Base-by-base conservation (phyloP, 306 rosid genomes). In the Arachis hypogaea region DNA sequence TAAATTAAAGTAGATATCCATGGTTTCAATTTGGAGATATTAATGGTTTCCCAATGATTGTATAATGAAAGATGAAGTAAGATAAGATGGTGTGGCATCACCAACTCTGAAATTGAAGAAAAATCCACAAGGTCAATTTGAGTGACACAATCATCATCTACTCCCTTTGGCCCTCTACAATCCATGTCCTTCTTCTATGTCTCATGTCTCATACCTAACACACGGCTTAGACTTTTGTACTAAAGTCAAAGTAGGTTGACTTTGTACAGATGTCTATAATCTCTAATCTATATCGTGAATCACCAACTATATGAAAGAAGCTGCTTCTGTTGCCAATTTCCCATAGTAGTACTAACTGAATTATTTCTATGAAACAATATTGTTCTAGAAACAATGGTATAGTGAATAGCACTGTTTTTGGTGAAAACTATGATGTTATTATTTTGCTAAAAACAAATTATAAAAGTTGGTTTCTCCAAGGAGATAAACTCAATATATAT, bases 91-190 rank as follows among this genome's bases (percentile, higher is more conserved):
- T 28, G 41, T 33, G 30, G 65, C 65, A 76, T 73, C 72, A 89
- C 84, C 86, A 79, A 87, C 88, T 88, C 83, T 86, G 56, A 63
- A 16, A 55, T 33, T 14, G 43, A 72, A 77, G 64, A 58, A 83
- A 4, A 84, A 76, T 75, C 81, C 87, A 74, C 38, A 42, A 69
- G 72, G 97, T 93, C 98, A 90, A 90, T 68, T 86, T 77, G 63
- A 4, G 68, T 93, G 98, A 93, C 97, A 81, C 79, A 81, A 84
- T 74, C 87, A 66, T 14, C 75, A 72, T 82, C 78, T 79, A 69
- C 72, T 76, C 77, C 82, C 69, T 28, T 59, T 68, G 29, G 30
- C 72, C 66, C 68, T 50, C 46, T 38, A 10, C 7, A 46, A 7
- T 65, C 33, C 41, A 70, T 7, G 66, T 65, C 7, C 52, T 36